Percentiles rank a stretch among this genome's conserved stretches.
Conservation (phyloP, 2,329 filamentous ascomycete genomes). For the Monosporascus sp. region DNA sequence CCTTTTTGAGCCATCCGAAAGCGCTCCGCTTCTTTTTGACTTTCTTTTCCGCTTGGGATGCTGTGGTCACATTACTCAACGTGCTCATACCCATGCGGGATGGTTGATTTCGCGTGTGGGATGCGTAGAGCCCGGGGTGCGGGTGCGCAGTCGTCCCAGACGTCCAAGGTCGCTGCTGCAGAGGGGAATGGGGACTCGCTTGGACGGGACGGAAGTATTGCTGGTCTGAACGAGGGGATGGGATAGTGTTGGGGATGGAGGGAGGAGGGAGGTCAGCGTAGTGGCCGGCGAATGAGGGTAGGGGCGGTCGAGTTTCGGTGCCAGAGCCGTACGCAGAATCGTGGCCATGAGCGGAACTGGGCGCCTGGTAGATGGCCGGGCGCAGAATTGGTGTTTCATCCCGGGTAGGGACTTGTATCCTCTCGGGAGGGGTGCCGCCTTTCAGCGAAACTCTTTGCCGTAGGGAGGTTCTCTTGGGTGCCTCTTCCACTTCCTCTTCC, state of each 20-base stretch:
- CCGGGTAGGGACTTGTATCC: slow-evolving; percentile 48
- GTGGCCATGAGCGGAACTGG: slow-evolving; percentile 28
- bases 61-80: slow-evolving; percentile 48
- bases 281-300: slow-evolving; percentile 28
- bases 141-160: slow-evolving; percentile 32
- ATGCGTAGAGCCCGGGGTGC: slow-evolving; percentile 20
- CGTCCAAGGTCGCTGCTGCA: slow-evolving; percentile 56
- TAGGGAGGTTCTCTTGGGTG: slow-evolving; percentile 39
- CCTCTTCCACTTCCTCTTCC: slow-evolving; percentile 14
- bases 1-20: slow-evolving; percentile 65
- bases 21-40: slow-evolving; percentile 64
- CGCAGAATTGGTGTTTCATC: slow-evolving; percentile 30
- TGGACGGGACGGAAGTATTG: slow-evolving; percentile 59
- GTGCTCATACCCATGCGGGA: slow-evolving; percentile 54
- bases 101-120: slow-evolving; percentile 41
- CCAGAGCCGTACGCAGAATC: slow-evolving; percentile 47
- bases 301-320: slow-evolving; percentile 34
- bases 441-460: slow-evolving; percentile 51
- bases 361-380: slow-evolving; percentile 16
- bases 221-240: slow-evolving; percentile 46
- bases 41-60: slow-evolving; percentile 36
- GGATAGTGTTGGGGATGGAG: slow-evolving; percentile 33
- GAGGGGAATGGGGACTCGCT: slow-evolving; percentile 58
- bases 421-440: slow-evolving; percentile 42
- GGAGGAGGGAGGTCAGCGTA: slow-evolving; percentile 32